phyloP scores from a whole-genome alignment of 257 asterid species.

The Coffea canephora region DNA sequence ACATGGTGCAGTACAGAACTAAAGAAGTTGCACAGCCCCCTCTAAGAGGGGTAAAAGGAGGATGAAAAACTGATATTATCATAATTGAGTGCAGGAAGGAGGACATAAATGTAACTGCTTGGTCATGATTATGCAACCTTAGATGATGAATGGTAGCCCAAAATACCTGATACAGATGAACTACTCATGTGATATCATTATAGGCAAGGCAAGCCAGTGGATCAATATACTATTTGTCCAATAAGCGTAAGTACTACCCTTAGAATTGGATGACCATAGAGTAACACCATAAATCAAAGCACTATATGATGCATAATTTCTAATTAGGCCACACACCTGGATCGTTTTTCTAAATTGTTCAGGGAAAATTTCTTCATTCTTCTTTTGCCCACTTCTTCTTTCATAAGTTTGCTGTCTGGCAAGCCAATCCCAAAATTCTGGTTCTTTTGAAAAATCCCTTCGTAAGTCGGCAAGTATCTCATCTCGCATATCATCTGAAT shows the following conservation, averaged over 20 bases:
- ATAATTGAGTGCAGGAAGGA: background rate
- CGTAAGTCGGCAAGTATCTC: slow-evolving; percentile 63
- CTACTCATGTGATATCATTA: background rate
- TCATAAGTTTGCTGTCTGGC: slow-evolving; percentile 56
- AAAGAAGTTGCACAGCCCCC: background rate
- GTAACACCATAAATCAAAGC: background rate
- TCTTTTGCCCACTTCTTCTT: slow-evolving; percentile 10
- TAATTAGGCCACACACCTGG: slow-evolving; percentile 42
- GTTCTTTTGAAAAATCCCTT: slow-evolving; percentile 58
- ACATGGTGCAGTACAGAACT: background rate
- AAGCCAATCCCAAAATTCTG: slow-evolving; percentile 90
- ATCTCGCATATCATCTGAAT: slow-evolving; percentile 56
- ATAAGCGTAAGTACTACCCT: background rate
- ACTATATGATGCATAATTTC: background rate
- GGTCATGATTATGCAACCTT: background rate
- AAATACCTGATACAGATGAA: background rate
- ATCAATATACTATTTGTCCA: background rate
- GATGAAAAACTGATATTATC: background rate
- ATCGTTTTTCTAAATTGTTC: slow-evolving; percentile 48
- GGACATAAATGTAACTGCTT: background rate
- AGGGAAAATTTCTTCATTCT: slow-evolving; percentile 24
- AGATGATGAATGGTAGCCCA: background rate
- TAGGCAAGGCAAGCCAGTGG: background rate
- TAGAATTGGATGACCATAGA: background rate
- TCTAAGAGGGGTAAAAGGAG: background rate